A percentile compares a stretch with the other conserved stretches of the same genome.
These are phyloP conservation scores for Buxus sempervirens DNA, from an alignment of 164 flowering plant species.

Conservation along the genomic window DNA sequence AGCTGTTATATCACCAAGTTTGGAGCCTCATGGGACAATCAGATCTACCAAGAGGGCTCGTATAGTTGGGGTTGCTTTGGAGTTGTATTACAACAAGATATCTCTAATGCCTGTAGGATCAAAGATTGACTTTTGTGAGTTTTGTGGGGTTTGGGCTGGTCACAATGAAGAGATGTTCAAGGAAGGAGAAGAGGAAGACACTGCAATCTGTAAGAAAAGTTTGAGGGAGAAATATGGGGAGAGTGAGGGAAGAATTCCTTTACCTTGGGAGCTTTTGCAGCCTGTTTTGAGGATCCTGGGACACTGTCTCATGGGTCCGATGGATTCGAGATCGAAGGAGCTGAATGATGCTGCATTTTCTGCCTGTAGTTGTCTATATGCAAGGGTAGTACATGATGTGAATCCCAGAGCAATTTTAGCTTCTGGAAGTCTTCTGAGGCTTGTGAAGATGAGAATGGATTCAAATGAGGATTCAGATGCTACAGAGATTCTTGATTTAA, in stretches of 20 bases:
- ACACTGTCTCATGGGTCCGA: constrained; percentile 67
- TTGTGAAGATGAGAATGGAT: constrained; percentile 37
- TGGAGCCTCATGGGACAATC: constrained; percentile 81
- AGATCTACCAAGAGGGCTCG: constrained; percentile 68
- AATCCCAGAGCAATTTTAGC: constrained; percentile 72
- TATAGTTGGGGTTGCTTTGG: constrained; percentile 83
- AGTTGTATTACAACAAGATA: constrained; percentile 56
- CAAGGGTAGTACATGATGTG: constrained; percentile 67
- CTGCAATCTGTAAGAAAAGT: neutral
- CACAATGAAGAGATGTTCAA: constrained; percentile 25
- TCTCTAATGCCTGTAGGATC: constrained; percentile 57
- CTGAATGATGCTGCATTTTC: constrained; percentile 43
- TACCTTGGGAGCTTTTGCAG: constrained; percentile 88
- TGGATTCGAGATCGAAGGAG: constrained; percentile 29
- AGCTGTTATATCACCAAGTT: constrained; percentile 57
- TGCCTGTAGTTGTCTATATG: constrained; percentile 52
- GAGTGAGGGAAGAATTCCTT: constrained; percentile 43
- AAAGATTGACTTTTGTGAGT: constrained; percentile 74
- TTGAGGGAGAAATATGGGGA: constrained; percentile 8
- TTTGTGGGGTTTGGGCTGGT: constrained; percentile 69
- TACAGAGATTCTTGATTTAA: constrained; percentile 37
- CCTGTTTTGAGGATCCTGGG: constrained; percentile 76
- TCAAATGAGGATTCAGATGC: constrained; percentile 30
- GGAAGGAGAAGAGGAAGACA: constrained; percentile 4
- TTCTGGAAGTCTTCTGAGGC: constrained; percentile 58